phyloP scores from a whole-genome alignment of 805 yeast genomes.

The Suhomyces prunicola region DNA sequence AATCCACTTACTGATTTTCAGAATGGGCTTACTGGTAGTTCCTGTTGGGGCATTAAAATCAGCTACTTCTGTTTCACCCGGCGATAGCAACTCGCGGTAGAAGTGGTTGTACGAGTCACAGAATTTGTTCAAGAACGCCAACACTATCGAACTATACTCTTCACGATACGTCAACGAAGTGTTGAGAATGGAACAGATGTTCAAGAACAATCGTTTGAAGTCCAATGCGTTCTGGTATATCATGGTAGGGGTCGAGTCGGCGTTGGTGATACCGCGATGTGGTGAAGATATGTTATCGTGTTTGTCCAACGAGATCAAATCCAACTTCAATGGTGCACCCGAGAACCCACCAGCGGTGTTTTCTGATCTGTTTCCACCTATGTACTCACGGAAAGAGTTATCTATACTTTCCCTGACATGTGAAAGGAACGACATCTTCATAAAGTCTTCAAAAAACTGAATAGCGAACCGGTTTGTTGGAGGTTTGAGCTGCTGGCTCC shows the following conservation, averaged over 20 bases:
- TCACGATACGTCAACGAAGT: slow-evolving; percentile 58
- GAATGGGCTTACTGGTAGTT: slow-evolving; percentile 16
- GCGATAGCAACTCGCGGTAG: slow-evolving; percentile 35
- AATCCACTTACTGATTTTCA: slow-evolving; percentile 34
- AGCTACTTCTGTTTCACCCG: slow-evolving; percentile 15
- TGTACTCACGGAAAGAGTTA: slow-evolving; percentile 45
- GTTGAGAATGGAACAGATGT: slow-evolving; percentile 52
- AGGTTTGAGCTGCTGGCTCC: neutral
- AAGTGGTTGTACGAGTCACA: slow-evolving; percentile 30
- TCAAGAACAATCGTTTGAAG: slow-evolving; percentile 46
- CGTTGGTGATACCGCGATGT: neutral
- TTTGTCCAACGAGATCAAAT: slow-evolving; percentile 35
- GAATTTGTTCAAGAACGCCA: slow-evolving; percentile 38
- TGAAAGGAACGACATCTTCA: slow-evolving; percentile 63
- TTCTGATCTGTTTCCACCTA: slow-evolving; percentile 14
- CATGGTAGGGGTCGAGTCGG: slow-evolving; percentile 9
- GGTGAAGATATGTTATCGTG: neutral
- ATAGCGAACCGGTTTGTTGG: slow-evolving; percentile 18
- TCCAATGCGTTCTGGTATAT: slow-evolving; percentile 44
- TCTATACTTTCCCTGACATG: slow-evolving; percentile 57
- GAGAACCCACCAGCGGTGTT: neutral
- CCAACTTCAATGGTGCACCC: slow-evolving; percentile 13
- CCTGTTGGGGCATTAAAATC: slow-evolving; percentile 2
- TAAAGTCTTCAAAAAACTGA: slow-evolving; percentile 57
- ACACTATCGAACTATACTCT: slow-evolving; percentile 48